Percentiles rank a stretch among this genome's conserved stretches.
Evolutionary conservation across 495 filamentous ascomycete species (phyloP).

Genomic region (Penicillium malachiteum): DNA sequence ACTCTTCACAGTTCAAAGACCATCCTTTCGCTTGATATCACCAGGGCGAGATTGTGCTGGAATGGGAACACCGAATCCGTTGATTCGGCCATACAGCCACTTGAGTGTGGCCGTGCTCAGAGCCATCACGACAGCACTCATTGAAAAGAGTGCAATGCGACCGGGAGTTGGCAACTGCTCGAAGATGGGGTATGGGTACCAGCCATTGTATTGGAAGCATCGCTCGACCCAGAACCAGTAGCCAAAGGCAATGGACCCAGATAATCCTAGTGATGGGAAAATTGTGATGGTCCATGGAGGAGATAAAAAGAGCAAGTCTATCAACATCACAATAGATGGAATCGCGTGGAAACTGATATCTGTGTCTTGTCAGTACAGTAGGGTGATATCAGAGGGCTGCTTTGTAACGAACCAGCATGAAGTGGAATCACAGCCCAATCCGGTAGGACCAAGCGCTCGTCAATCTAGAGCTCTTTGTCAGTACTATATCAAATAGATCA

Average conservation of each 20-base stretch:
- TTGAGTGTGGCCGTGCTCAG: slow-evolving; percentile 64
- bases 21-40: slow-evolving; percentile 29
- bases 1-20: slow-evolving; percentile 12
- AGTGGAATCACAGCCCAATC: slow-evolving; percentile 45
- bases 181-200: slow-evolving; percentile 89
- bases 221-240: slow-evolving; percentile 92
- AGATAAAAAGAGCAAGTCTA: slow-evolving; percentile 72
- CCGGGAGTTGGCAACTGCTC: slow-evolving; percentile 58
- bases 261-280: slow-evolving; percentile 60
- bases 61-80: slow-evolving; percentile 51
- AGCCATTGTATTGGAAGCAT: slow-evolving; percentile 74
- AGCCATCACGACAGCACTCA: slow-evolving; percentile 71
- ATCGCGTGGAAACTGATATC: slow-evolving; percentile 81
- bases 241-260: slow-evolving; percentile 60
- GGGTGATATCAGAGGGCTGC: background rate
- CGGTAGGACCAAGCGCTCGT: slow-evolving; percentile 60
- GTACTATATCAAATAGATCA: background rate
- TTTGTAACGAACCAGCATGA: slow-evolving; percentile 36
- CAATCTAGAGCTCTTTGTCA: slow-evolving; percentile 48
- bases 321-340: slow-evolving; percentile 66
- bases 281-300: slow-evolving; percentile 76
- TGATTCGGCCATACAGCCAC: slow-evolving; percentile 66
- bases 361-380: slow-evolving; percentile 19
- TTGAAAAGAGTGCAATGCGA: slow-evolving; percentile 65
- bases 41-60: slow-evolving; percentile 31